Evolutionary conservation across 441 rosid genomes (phyloP).

Genomic region (Populus hybrid): DNA sequence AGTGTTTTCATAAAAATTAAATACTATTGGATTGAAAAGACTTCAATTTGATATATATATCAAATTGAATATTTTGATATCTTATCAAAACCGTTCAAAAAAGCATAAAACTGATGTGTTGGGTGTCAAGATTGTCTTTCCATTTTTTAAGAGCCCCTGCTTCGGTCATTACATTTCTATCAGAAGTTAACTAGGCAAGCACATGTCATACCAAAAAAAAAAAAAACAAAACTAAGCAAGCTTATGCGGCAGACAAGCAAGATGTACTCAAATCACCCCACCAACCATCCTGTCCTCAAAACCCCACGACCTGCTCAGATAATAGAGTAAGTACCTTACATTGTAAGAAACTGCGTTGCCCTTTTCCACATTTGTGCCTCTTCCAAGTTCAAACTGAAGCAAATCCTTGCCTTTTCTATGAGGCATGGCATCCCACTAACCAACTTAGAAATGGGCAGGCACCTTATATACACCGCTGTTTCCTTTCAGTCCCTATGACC

Average conservation of each 20-base stretch:
- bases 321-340: constrained; percentile 14
- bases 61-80: no score
- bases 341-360: constrained; percentile 46
- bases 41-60: not conserved
- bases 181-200: not conserved
- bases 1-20: no score
- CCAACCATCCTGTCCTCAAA: not conserved
- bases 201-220: no score
- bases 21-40: not conserved
- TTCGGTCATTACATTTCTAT: not conserved
- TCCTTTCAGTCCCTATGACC: constrained; percentile 53
- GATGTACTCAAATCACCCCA: not conserved
- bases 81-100: no score
- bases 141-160: no score
- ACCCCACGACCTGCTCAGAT: constrained; percentile 12
- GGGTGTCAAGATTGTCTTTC: no score
- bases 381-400: constrained; percentile 44
- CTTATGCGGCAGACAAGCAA: not conserved
- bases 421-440: constrained; percentile 47
- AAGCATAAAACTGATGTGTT: no score
- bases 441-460: constrained; percentile 44
- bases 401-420: constrained; percentile 66
- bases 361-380: constrained; percentile 45
- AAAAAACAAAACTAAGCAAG: not conserved
- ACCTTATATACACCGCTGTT: constrained; percentile 51